Base-by-base conservation (phyloP, 352 stramenopile genomes). In the Phytophthora multivora region DNA sequence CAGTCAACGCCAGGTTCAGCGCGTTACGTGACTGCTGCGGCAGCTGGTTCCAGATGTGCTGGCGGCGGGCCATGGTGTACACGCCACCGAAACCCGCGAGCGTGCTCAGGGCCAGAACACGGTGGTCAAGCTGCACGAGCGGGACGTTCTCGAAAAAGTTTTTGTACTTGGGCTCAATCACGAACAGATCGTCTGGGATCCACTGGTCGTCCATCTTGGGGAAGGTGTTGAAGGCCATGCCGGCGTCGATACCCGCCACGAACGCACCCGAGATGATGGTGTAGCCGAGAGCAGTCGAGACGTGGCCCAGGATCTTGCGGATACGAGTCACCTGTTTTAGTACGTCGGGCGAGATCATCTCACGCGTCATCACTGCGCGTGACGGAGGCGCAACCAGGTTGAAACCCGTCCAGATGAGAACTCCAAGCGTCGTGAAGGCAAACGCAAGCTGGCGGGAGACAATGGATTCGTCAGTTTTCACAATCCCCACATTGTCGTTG, bases 121-220 rank as follows among this genome's bases (percentile, higher is more conserved):
- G 90, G 71, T 99, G 97, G 77, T 99, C 97, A 26, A 98, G 94
- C 74, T 99, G 97, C 58, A 99, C 97, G n/a, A 97, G 96, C 15
- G 97, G 95, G 48, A 97, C 98, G 71, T 99, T 99, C 70, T 99
- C 97, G 66, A 99, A 98, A 40, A 99, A 90, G 76, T 99, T 99
- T 51, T 83, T 84, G 71, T 95, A 98, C 63, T 77, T 88, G 7
- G 96, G 96, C 49, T 91, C 73, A 12, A 94, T 55, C 53, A 94
- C 90, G 28, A 97, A 95, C 53, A 98, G 84, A 42, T 97, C 93
- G 45, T 96, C 84, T 4, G 97, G 97, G 49, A 99, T 97, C 93
- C 93, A 98, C 53, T 96, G 73, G 25, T 86, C 90, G 55, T 82
- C 86, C 96, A 99, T 99, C 66, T 97, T 97, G 6, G 97, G 97